phyloP scores from a whole-genome alignment of 2,329 filamentous ascomycete species.

The Mollisia scopiformis region DNA sequence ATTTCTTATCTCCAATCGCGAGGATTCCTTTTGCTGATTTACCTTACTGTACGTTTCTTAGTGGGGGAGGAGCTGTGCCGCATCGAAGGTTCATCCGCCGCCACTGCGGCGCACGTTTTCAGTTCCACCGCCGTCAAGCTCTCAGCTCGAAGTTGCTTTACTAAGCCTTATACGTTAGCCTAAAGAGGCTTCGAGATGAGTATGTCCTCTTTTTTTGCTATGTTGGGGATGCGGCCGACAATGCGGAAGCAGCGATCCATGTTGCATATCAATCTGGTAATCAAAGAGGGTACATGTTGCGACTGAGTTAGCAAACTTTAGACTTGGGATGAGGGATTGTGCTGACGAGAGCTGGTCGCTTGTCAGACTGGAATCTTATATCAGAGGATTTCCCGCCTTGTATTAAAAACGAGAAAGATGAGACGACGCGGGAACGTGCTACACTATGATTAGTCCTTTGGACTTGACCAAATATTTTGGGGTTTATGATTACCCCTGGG shows the following conservation, averaged over 20 bases:
- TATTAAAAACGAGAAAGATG: not conserved
- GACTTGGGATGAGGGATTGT: not conserved
- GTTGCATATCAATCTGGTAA: not conserved
- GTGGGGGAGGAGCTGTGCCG: not conserved
- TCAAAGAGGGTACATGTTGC: too few species aligned
- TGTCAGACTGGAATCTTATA: not conserved
- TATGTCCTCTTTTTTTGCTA: not conserved
- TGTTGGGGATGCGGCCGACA: not conserved
- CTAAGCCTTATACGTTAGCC: not conserved
- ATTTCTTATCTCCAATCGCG: not conserved
- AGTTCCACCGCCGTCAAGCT: not conserved
- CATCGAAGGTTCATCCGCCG: not conserved
- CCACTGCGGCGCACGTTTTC: not conserved
- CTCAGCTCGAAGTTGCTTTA: too few species aligned
- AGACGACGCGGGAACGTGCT: not conserved
- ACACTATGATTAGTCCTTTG: not conserved
- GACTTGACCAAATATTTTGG: not conserved
- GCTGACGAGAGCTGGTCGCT: not conserved
- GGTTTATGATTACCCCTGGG: not conserved
- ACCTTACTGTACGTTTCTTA: not conserved
- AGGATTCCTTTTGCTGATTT: too few species aligned
- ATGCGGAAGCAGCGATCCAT: not conserved
- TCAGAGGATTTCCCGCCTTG: not conserved
- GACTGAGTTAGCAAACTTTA: too few species aligned
- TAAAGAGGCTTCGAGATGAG: not conserved